Evolutionary conservation across 139 green algal species (phyloP), one percentile per base, ranked within the genome.

Genomic region (Eudorina sp.): DNA sequence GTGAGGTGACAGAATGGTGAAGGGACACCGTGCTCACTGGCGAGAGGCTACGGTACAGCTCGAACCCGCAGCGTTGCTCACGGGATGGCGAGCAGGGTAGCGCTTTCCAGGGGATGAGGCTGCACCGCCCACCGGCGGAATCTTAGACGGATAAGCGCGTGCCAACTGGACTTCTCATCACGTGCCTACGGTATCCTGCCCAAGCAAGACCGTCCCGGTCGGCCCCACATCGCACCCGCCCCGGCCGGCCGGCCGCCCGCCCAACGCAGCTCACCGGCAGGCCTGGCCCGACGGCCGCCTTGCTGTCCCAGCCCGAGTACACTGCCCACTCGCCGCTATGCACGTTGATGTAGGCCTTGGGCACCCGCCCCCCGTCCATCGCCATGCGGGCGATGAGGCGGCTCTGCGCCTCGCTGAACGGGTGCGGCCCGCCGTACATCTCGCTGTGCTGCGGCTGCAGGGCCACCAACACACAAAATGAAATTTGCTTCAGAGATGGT

Each of bases 261-360:
- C 48, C 48, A 9, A 13, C 53, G 6, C 53, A 68, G 18, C 91
- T 83, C 36, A 95, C 93, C 73, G 91, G 90, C 64, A 95, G 66
- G 66, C 64, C 72, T 5, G 87, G 46, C 11, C 53, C 92, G 0
- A 89, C 70, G 0, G 84, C 66, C 19, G 70, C 85, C 45, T 93
- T 90, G 75, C 90, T 94, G 90, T 96, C 94, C 94, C 94, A 96
- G n/a, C 91, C 91, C 4, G 89, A 90, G 86, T 96, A 96, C 55
- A 95, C 86, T 13, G 94, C 94, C 85, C 88, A 96, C 89, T 96
- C 94, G 27, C 94, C 94, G 46, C 83, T 91, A 83, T 96, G 94
- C 48, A 96, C 80, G 53, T 93, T 94, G 8, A 95, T 83, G 77
- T 91, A 96, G 31, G 88, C 90, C 58, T 89, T 81, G 21, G 90